phyloP scores from a whole-genome alignment of 164 flowering plant species.

The Paratinospora sagittata region DNA sequence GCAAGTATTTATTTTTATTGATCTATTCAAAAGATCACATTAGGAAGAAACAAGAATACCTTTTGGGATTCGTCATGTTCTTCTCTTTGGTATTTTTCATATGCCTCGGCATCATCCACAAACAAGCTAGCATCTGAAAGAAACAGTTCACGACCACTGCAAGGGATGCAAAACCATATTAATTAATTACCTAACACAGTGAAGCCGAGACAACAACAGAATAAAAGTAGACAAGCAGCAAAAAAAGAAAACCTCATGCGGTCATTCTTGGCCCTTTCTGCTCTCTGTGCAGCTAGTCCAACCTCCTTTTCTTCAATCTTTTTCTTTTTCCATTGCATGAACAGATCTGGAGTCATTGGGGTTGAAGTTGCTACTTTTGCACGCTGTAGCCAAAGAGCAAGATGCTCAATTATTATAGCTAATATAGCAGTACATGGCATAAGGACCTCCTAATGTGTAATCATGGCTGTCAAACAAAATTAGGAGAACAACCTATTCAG shows the following conservation, averaged over 20 bases:
- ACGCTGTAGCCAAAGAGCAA: conserved; percentile 45
- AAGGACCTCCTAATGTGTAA: not conserved
- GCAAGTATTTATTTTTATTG: too few relatives aligned
- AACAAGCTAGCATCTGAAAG: conserved; percentile 81
- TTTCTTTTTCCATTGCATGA: conserved; percentile 88
- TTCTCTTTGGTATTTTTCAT: conserved; percentile 34
- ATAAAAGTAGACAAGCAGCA: not conserved
- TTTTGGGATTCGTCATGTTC: conserved; percentile 21
- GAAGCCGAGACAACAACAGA: not conserved
- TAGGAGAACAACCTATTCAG: not conserved
- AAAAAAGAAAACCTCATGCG: conserved; percentile 55
- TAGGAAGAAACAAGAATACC: conserved; percentile 11
- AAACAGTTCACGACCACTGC: conserved; percentile 47
- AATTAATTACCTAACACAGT: not conserved
- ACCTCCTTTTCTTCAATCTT: conserved; percentile 78
- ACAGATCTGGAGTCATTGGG: conserved; percentile 82
- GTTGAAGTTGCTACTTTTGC: conserved; percentile 63
- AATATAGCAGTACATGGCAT: not conserved
- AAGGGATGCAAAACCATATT: conserved; percentile 1
- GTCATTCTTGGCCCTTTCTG: conserved; percentile 96
- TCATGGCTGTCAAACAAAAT: not conserved
- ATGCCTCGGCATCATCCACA: conserved; percentile 71
- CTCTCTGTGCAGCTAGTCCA: conserved; percentile 63
- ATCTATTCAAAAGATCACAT: too few relatives aligned
- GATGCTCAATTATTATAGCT: conserved; percentile 7